These are phyloP conservation scores for Tagetes erecta DNA, from an alignment of 129 eudicot genomes.

Conservation along the genomic window DNA sequence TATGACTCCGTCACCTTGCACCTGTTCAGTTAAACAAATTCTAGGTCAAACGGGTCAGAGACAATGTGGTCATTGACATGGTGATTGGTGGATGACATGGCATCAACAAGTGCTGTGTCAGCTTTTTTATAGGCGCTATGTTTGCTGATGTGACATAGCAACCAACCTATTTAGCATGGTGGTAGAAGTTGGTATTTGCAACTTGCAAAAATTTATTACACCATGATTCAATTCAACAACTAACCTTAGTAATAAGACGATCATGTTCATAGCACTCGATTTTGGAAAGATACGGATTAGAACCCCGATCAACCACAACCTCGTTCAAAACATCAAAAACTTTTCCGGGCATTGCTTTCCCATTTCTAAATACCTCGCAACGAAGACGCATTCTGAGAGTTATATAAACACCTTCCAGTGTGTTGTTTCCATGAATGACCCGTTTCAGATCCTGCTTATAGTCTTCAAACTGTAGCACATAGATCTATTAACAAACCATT, in stretches of 20 bases:
- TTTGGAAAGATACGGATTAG: constrained; percentile 94
- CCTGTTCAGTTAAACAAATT: constrained; percentile 42
- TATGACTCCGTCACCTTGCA: constrained; percentile 99
- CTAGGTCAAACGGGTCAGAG: not conserved
- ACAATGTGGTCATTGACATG: not conserved
- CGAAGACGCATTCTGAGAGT: constrained; percentile 97
- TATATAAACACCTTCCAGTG: constrained; percentile 89
- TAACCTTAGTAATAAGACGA: constrained; percentile 93
- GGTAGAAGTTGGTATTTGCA: no score
- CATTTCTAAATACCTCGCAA: constrained; percentile 85
- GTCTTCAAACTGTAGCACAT: constrained; percentile 71
- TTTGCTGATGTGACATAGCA: not conserved
- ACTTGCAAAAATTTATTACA: not conserved
- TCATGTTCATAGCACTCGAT: constrained; percentile 98
- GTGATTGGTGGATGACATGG: not conserved
- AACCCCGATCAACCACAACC: constrained; percentile 97
- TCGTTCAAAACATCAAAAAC: constrained; percentile 94
- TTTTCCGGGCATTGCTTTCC: constrained; percentile 91
- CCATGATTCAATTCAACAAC: not conserved
- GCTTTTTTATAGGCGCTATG: not conserved
- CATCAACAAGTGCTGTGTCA: not conserved
- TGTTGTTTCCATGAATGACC: constrained; percentile 88
- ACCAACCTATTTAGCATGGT: not conserved
- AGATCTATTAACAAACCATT: constrained; percentile 6
- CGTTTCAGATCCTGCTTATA: constrained; percentile 74